phyloP scores from a whole-genome alignment of 345 rosid species.

The Trapa incisa region DNA sequence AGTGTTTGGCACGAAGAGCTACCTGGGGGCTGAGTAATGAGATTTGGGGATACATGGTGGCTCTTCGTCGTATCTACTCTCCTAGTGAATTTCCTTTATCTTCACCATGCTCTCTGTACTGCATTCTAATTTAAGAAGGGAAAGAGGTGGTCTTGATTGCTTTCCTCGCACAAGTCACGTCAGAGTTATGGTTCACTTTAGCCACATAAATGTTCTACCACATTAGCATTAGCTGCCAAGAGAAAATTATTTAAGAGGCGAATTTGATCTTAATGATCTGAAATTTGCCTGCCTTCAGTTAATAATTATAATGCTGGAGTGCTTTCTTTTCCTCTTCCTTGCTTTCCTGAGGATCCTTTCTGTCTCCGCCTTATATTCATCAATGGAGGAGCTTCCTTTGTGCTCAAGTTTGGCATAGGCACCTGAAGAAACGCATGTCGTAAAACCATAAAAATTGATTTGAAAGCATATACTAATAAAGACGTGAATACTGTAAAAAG shows the following conservation, averaged over 20 bases:
- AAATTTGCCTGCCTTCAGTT: slow-evolving; percentile 34
- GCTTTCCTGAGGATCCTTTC: slow-evolving; percentile 55
- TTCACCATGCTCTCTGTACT: not conserved
- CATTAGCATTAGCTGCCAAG: not conserved
- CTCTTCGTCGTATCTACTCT: not conserved
- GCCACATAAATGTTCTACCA: not conserved
- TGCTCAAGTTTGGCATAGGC: not conserved
- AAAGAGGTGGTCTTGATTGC: not conserved
- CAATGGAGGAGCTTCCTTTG: slow-evolving; percentile 6
- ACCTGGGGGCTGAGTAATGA: not conserved
- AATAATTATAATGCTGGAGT: slow-evolving; percentile 47
- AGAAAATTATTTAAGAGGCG: not conserved
- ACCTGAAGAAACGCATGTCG: not conserved
- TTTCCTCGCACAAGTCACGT: not conserved
- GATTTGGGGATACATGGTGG: not conserved
- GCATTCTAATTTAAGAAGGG: not conserved
- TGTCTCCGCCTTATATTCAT: slow-evolving; percentile 46
- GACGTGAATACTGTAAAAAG: too few relatives aligned
- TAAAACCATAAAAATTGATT: not conserved
- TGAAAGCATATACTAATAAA: not conserved
- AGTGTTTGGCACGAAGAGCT: not conserved
- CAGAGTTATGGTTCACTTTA: not conserved
- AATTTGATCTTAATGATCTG: not conserved
- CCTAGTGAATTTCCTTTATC: not conserved
- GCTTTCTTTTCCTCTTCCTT: slow-evolving; percentile 67